Base-by-base conservation (phyloP, 108 stramenopile species). In the Parietichytrium sp. region DNA sequence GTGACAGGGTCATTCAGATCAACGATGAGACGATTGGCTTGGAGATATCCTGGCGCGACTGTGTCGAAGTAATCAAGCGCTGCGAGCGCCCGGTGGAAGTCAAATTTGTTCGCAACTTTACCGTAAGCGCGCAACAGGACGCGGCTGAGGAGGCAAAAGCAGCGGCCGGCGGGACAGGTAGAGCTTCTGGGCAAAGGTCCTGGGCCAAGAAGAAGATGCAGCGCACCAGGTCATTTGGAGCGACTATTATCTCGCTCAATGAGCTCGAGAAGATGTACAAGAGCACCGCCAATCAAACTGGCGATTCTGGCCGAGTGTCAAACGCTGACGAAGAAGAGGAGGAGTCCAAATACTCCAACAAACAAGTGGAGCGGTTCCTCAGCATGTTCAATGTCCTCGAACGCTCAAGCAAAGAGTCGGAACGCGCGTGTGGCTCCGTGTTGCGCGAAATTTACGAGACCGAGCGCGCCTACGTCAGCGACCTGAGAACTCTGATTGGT, bases 221-320 rank as follows among this genome's bases (percentile, higher is more conserved):
- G n/a, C 61, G 42, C 42, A 72, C 36, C 61, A 16, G 61, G n/a
- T 45, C 38, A 10, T 72, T 72, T 25, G 61, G 61, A 33, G 45
- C 61, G 38, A 16, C 38, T n/a, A 72, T 72, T 42, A 72, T 72
- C 3, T 31, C 61, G 10, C 61, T 72, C 13, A 42, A 72, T 25
- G 61, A 72, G 61, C 61, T 72, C 42, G 61, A 72, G 42, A 15
- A 10, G 38, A 72, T 72, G 61, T 72, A 72, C 42, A 33, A 42
- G 13, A 72, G 45, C 23, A 72, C 61, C 8, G 61, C 38, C 61
- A 38, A 36, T 10, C 38, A 72, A 42, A n/a, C n/a, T n/a, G n/a
- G n/a, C n/a, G n/a, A n/a, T n/a, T n/a, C n/a, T n/a, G n/a, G n/a
- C n/a, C n/a, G n/a, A n/a, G n/a, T n/a, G n/a, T n/a, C n/a, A n/a